phyloP scores from a whole-genome alignment of 139 green algal species.

The Coelastrella sp. region DNA sequence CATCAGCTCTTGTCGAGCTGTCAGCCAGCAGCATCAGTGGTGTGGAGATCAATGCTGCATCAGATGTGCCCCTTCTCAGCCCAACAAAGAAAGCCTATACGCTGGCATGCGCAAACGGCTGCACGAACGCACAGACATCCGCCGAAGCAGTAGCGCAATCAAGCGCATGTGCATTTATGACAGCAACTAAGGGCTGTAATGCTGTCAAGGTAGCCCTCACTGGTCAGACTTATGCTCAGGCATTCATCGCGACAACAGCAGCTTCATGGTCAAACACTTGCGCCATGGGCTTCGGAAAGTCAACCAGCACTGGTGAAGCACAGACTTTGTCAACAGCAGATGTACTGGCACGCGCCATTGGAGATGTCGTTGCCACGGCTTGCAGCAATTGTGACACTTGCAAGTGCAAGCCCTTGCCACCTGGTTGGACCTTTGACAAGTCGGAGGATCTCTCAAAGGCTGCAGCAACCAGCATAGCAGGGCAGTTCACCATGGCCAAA shows the following conservation, averaged over 20 bases:
- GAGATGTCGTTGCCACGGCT: conserved; percentile 32
- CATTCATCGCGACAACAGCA: conserved; percentile 47
- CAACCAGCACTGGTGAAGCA: conserved; percentile 10
- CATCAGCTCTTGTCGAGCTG: conserved; percentile 41
- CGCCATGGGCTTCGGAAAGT: conserved; percentile 35
- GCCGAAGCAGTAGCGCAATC: conserved; percentile 48
- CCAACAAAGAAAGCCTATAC: conserved; percentile 35
- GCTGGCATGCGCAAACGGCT: conserved; percentile 31
- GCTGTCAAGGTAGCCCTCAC: conserved; percentile 17
- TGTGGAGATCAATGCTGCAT: conserved; percentile 39
- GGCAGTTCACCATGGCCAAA: conserved; percentile 43
- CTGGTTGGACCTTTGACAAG: conserved; percentile 39
- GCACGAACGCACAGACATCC: conserved; percentile 29
- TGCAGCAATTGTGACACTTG: conserved; percentile 44
- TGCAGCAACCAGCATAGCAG: conserved; percentile 21
- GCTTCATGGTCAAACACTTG: conserved; percentile 45
- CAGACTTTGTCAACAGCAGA: conserved; percentile 33
- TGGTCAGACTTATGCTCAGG: conserved; percentile 36
- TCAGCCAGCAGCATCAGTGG: conserved; percentile 39
- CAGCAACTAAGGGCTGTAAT: conserved; percentile 45
- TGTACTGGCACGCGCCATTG: conserved; percentile 32
- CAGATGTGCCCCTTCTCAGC: conserved; percentile 7
- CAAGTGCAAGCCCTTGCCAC: conserved; percentile 48
- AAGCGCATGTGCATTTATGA: conserved; percentile 34
- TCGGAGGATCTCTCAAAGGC: conserved; percentile 17